These are phyloP conservation scores for Mimosa pudica DNA, from an alignment of 306 rosid genomes.

Conservation along the genomic window DNA sequence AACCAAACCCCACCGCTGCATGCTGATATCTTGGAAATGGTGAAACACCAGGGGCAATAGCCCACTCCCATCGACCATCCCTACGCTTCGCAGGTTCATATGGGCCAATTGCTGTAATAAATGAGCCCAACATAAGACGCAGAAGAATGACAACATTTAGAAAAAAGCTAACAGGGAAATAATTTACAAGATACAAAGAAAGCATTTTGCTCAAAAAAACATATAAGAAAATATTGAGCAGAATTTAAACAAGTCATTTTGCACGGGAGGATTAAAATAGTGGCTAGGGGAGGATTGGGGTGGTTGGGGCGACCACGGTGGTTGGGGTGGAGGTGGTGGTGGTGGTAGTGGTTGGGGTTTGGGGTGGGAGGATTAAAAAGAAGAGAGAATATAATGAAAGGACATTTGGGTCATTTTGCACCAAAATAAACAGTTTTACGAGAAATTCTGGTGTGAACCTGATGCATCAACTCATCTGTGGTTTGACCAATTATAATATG, in stretches of 20 bases:
- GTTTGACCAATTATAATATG: too few species aligned
- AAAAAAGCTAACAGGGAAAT: constrained; percentile 23
- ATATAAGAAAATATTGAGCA: constrained; percentile 4
- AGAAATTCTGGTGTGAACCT: too few species aligned
- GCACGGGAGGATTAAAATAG: too few species aligned
- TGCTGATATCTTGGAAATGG: constrained; percentile 99
- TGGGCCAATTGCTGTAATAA: constrained; percentile 89
- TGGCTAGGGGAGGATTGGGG: too few species aligned
- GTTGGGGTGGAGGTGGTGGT: too few species aligned
- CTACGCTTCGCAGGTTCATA: constrained; percentile 99
- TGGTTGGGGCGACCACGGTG: too few species aligned
- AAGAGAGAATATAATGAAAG: too few species aligned
- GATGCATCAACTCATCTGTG: too few species aligned
- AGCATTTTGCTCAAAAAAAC: not conserved
- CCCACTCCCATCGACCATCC: constrained; percentile 99
- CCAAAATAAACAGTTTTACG: too few species aligned
- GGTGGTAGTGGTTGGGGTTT: too few species aligned
- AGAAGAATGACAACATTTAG: constrained; percentile 18
- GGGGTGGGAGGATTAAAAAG: too few species aligned
- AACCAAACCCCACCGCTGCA: constrained; percentile 85
- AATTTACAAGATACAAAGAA: constrained; percentile 25
- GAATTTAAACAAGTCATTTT: constrained; percentile 11
- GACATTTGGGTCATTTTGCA: too few species aligned
- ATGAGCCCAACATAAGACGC: not conserved
- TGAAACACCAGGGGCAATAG: constrained; percentile 99